Evolutionary conservation across 345 rosid species (phyloP), one percentile per base, ranked within the genome.

Genomic region (Lepidium sativum): DNA sequence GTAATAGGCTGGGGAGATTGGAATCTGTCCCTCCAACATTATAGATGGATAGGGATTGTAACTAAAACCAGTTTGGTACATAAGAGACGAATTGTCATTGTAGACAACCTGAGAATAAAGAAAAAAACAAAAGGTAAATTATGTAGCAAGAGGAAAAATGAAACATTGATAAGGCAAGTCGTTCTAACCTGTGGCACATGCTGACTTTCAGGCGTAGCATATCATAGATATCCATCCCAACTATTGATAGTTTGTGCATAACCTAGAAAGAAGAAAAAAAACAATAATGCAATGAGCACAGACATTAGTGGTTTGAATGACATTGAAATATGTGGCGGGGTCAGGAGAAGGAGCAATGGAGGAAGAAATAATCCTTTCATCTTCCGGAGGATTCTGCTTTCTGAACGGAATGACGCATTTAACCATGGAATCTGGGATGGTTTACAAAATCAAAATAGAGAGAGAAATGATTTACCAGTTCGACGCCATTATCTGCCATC

Each of bases 321-420:
- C 65, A 64, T 25, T 74, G 54, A 15, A 69, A 11, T 56, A 69
- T 12, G 67, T 42, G n/a, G 60, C 15, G 7, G 67, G 65, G 64
- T 65, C 78, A 56, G 68, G 64, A 35, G 81, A 18, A 45, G 80
- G 77, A 56, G 67, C 76, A 23, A 66, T 48, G 65, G 80, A 29
- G 60, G 83, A 77, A 77, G 90, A 80, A 76, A 83, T 79, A 68
- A 71, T 67, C 85, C 86, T 83, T 74, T 75, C 84, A 60, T 77
- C 82, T 14, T 71, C 65, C 35, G 77, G 78, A 60, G 82, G 76
- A 73, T 78, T 48, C 60, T 78, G 83, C 81, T 77, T 25, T 79
- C 59, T 63, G 44, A 85, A 60, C 70, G 43, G 43, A 66, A 32
- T 5, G 48, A 52, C 70, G 18, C 60, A 5, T 61, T 65, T 33